A percentile compares a stretch with the other conserved stretches of the same genome.
These are phyloP conservation scores for Penicillium mononematosum DNA, from an alignment of 495 filamentous ascomycete genomes.

Conservation along the genomic window DNA sequence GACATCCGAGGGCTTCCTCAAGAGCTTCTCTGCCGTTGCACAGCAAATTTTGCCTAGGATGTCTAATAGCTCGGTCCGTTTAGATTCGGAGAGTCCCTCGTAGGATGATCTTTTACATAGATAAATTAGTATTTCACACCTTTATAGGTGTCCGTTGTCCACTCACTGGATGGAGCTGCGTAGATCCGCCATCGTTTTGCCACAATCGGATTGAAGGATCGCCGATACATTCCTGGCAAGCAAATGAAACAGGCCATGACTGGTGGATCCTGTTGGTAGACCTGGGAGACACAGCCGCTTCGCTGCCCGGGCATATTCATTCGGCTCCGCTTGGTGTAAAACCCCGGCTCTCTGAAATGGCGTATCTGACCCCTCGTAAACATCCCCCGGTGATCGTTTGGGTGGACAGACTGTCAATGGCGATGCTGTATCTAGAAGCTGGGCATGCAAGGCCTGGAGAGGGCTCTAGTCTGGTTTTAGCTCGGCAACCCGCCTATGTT, in stretches of 20 bases:
- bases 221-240: conserved; percentile 23
- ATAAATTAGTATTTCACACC: conserved; percentile 11
- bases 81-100: conserved; percentile 25
- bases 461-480: conserved; percentile 30
- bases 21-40: conserved; percentile 34
- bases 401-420: not conserved
- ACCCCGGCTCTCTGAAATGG: conserved; percentile 12
- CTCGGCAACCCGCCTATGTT: not conserved
- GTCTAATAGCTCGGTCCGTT: conserved; percentile 34
- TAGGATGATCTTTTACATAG: conserved; percentile 26
- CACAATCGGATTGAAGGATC: conserved; percentile 20
- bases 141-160: not conserved
- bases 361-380: not conserved
- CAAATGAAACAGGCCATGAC: conserved; percentile 16
- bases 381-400: not conserved
- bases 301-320: conserved; percentile 18
- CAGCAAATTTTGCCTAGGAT: conserved; percentile 46
- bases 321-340: conserved; percentile 10
- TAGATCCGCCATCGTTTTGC: conserved; percentile 26
- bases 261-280: not conserved
- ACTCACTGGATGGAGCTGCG: conserved; percentile 35
- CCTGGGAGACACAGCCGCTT: conserved; percentile 32
- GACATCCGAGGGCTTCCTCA: conserved; percentile 18
- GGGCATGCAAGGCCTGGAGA: conserved; percentile 18
- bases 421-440: conserved; percentile 3